Conservation (phyloP, 352 stramenopile genomes). For the Pythium sukuiense region DNA sequence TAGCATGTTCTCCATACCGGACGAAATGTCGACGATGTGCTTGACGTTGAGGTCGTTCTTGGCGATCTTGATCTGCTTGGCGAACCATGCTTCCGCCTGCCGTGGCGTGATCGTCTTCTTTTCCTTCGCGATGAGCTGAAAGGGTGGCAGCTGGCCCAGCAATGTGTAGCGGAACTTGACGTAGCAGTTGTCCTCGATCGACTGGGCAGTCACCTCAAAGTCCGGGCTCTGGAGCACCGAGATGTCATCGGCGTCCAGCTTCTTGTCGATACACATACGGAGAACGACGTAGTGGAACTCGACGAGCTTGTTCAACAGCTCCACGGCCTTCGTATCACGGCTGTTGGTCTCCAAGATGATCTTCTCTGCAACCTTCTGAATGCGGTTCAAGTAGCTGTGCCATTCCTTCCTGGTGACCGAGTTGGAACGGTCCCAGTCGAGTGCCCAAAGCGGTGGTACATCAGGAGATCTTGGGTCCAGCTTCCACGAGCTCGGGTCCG, state of each 20-base stretch:
- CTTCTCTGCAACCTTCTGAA: background rate
- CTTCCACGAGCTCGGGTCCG: background rate
- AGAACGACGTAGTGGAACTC: constrained; percentile 21
- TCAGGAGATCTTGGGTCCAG: constrained; percentile 1
- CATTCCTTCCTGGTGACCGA: constrained; percentile 6
- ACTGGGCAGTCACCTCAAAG: background rate
- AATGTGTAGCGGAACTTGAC: constrained; percentile 56
- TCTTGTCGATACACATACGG: constrained; percentile 1
- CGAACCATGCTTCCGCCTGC: constrained; percentile 35
- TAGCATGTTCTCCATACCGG: constrained; percentile 20
- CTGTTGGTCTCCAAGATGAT: background rate
- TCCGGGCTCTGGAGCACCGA: background rate
- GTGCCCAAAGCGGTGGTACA: constrained; percentile 10
- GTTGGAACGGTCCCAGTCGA: constrained; percentile 12
- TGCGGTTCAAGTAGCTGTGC: constrained; percentile 4
- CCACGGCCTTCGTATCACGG: background rate
- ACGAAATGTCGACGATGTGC: constrained; percentile 21
- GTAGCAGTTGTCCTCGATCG: constrained; percentile 39
- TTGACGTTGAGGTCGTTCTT: constrained; percentile 20
- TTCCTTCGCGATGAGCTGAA: constrained; percentile 37
- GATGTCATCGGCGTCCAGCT: background rate
- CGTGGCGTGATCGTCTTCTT: constrained; percentile 14
- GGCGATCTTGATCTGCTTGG: constrained; percentile 25
- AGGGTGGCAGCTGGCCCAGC: constrained; percentile 36
- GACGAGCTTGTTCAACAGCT: constrained; percentile 4